Evolutionary conservation across 345 rosid genomes (phyloP), one percentile per base, ranked within the genome.

Genomic region (Arabidopsis thaliana): DNA sequence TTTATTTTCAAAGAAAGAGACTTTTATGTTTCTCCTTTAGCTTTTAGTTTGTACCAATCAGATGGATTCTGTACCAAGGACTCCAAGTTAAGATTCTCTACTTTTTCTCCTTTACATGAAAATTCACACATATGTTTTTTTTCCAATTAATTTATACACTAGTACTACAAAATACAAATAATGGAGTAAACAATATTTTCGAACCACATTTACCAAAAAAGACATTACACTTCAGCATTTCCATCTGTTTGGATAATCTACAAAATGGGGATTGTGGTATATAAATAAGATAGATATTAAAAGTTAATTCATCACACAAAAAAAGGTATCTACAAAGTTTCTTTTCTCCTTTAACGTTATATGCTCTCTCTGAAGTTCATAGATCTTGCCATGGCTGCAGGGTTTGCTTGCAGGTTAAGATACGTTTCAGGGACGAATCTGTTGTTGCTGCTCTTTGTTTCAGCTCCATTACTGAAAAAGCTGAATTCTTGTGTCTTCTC

Each of bases 361-460:
- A 72, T 79, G 79, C 68, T 84, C 68, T 91, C 93, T 0, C 77
- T 90, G 82, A 91, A 91, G 67, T 81, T 83, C 71, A 83, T 72
- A 32, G 96, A 88, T 63, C 91, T 83, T 55, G 82, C 86, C 80
- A 85, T 64, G 51, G 97, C 96, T 41, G 93, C 91, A 20, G 96
- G 97, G 77, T 91, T 89, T 55, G 89, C 87, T 67, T 79, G 93
- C 73, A 88, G 56, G 50, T 53, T 78, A 0, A 78, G 66, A 73
- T 84, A 65, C 64, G 81, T 67, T 61, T 73, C 75, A 28, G 71
- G 72, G 3, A 65, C 71, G 12, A 65, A 59, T 25, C 72, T 77
- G 32, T 57, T 62, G 52, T 71, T 73, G 33, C 56, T 72, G 32
- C 33, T 69, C 79, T 66, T 82, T 32, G 79, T 67, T 61, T 67